Percentiles rank a stretch among this genome's conserved stretches.
Conservation (phyloP, 768 basidiomycete genomes). For the Boletus pseudopeckii region DNA sequence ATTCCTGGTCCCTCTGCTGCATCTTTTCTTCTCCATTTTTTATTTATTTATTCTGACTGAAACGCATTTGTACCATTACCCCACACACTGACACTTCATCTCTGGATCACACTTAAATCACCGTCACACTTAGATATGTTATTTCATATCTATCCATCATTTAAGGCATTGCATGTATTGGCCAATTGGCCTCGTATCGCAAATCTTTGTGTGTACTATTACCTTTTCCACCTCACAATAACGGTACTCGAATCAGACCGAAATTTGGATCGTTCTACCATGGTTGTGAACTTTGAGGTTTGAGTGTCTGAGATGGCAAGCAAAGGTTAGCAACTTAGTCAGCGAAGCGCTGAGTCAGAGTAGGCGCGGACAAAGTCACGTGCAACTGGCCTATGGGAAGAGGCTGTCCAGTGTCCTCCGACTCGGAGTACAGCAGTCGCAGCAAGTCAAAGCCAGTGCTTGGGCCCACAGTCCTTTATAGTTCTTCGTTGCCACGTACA, state of each 20-base stretch:
- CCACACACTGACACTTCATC: neutral
- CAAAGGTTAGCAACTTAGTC: too few species aligned
- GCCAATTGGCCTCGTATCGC: neutral
- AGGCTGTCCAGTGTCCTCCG: conserved; percentile 7
- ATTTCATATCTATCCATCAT: neutral
- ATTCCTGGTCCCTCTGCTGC: neutral
- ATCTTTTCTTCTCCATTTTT: too few species aligned
- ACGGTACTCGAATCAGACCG: neutral
- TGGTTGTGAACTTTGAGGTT: neutral
- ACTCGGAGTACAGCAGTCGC: neutral
- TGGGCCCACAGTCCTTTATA: neutral
- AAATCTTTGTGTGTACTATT: neutral
- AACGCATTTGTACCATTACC: neutral
- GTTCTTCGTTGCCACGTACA: neutral
- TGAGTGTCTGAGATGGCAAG: neutral
- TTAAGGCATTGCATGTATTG: neutral
- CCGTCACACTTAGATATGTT: neutral
- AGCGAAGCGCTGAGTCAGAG: too few species aligned
- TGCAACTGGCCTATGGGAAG: neutral
- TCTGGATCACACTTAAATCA: neutral
- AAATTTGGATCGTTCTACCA: neutral
- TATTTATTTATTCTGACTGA: too few species aligned
- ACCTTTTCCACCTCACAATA: neutral
- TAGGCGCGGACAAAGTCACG: conserved; percentile 7
- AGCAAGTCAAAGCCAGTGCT: conserved; percentile 2